phyloP scores from a whole-genome alignment of 1,284 basidiomycete species.

The Leccinum subrobustum region DNA sequence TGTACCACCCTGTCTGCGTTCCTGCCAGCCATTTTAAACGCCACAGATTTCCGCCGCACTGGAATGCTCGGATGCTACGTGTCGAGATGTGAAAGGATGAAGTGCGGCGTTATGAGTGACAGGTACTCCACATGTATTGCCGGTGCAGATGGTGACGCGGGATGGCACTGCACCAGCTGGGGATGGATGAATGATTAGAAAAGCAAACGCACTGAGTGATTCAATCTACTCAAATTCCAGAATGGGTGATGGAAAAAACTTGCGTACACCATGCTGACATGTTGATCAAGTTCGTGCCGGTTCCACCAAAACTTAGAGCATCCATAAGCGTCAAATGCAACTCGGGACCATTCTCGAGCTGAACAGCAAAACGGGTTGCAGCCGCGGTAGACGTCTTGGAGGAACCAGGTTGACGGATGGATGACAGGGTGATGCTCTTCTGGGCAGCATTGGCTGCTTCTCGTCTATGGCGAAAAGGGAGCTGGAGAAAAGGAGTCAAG shows the following conservation, averaged over 20 bases:
- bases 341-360: conserved; percentile 14
- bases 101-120: no score
- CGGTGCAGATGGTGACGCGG: conserved; percentile 16
- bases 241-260: conserved; percentile 24
- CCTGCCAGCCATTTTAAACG: no score
- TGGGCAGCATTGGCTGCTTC: neutral
- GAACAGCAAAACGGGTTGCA: neutral
- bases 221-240: conserved; percentile 21
- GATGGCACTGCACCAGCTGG: conserved; percentile 22
- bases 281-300: conserved; percentile 1
- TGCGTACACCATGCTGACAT: conserved; percentile 28
- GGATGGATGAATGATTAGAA: neutral
- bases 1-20: no score
- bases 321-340: neutral
- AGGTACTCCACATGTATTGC: conserved; percentile 10
- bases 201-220: accelerated
- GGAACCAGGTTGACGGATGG: conserved; percentile 2
- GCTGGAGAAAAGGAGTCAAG: no score
- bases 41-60: no score
- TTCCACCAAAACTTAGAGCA: neutral
- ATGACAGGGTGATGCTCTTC: conserved; percentile 11
- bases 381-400: neutral
- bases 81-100: no score
- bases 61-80: no score
- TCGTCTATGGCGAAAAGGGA: conserved; percentile 11